A percentile compares a stretch with the other conserved stretches of the same genome.
Conservation (phyloP, 1,139 yeast genomes). For the Pichia sp. region DNA sequence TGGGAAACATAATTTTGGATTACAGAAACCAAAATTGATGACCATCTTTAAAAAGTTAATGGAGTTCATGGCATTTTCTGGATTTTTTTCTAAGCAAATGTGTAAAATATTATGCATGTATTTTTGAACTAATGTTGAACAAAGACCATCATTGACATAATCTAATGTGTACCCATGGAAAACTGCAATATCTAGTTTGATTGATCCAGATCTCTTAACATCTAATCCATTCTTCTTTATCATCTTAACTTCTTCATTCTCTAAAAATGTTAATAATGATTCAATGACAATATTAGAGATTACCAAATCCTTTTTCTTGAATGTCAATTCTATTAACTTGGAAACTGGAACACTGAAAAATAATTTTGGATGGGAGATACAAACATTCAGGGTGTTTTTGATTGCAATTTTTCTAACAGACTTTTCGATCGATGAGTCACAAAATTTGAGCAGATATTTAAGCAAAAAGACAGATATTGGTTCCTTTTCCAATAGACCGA, state of each 20-base stretch:
- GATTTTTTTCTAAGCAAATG: slow-evolving; percentile 37
- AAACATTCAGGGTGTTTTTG: slow-evolving; percentile 54
- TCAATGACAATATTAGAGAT: slow-evolving; percentile 51
- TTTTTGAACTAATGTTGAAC: slow-evolving; percentile 69
- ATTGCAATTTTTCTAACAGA: slow-evolving; percentile 50
- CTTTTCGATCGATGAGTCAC: slow-evolving; percentile 34
- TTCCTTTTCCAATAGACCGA: slow-evolving; percentile 51
- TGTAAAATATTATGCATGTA: slow-evolving; percentile 49
- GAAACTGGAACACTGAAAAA: slow-evolving; percentile 57
- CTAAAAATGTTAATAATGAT: slow-evolving; percentile 54
- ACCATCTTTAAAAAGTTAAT: slow-evolving; percentile 55
- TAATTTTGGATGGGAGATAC: slow-evolving; percentile 59
- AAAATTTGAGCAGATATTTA: slow-evolving; percentile 54
- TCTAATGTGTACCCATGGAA: slow-evolving; percentile 51
- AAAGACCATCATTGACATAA: slow-evolving; percentile 63
- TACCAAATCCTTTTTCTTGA: slow-evolving; percentile 36
- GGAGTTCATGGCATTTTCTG: slow-evolving; percentile 44
- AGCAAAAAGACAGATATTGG: slow-evolving; percentile 55
- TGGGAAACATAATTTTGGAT: slow-evolving; percentile 68
- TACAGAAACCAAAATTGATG: slow-evolving; percentile 65
- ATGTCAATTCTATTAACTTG: slow-evolving; percentile 50
- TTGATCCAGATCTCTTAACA: slow-evolving; percentile 33
- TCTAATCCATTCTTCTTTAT: slow-evolving; percentile 39
- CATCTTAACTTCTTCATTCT: slow-evolving; percentile 48
- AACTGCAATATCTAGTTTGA: slow-evolving; percentile 44